Base-by-base conservation (phyloP, 306 rosid species). In the Dalbergia cultrata region DNA sequence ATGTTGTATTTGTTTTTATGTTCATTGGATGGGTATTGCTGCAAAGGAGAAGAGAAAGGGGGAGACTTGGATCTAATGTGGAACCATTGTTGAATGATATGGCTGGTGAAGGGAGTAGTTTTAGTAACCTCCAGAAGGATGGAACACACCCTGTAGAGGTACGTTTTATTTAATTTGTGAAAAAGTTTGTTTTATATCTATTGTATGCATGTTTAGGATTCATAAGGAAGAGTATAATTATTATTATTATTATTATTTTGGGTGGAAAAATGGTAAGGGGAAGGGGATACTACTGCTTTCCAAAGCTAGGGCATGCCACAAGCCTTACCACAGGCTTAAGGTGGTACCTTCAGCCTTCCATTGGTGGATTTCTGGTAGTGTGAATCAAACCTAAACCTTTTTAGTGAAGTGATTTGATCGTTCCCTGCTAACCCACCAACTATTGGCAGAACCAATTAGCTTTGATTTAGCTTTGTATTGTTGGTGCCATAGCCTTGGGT, bases 21-120 rank as follows among this genome's bases (percentile, higher is more conserved):
- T 91, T 95, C 79, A 67, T 90, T 81, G 97, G 97, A 76, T 95
- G 99, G 97, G 84, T 76, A 44, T 84, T 87, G 81, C 74, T 85
- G 89, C 84, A 76, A 76, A 86, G 89, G 86, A 70, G 52, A 76
- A 85, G 90, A 70, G 93, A 86, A 81, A 87, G 82, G 85, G 89
- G 89, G 78, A 63, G 83, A 67, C 61, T 56, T 66, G 80, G 83
- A 74, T 83, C 94, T 56, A 13, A 78, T 70, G 82, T 0, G 19
- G 97, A 91, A 74, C 97, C 97, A 33, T 76, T 95, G 84, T 80
- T 95, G 87, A 81, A 85, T 88, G 90, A 85, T 49, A 26, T 74
- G 22, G 87, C 80, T 21, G 88, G 47, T 71, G 66, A 76, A 54
- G 91, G 85, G 43, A 69, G 86, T 64, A 82, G 74, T 81, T 68